phyloP scores from a whole-genome alignment of 345 rosid species.

The Syzygium oleosum region DNA sequence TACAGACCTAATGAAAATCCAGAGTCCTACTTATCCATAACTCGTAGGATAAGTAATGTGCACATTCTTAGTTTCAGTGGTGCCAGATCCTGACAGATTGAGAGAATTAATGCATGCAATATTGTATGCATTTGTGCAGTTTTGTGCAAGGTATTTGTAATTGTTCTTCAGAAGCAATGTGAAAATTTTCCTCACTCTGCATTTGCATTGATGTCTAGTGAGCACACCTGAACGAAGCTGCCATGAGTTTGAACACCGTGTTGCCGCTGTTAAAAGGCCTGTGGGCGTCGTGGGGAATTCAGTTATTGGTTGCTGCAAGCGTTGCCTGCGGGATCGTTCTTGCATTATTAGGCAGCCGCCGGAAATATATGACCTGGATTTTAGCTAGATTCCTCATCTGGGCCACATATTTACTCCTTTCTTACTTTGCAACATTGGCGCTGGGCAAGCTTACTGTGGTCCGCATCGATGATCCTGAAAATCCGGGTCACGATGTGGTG shows the following conservation, averaged over 20 bases:
- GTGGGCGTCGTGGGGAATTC: conserved; percentile 12
- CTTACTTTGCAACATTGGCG: neutral
- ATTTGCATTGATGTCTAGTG: neutral
- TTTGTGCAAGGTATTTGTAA: neutral
- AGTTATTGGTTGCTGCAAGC: neutral
- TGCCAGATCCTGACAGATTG: neutral
- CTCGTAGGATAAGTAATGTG: neutral
- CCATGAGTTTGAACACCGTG: neutral
- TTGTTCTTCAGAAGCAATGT: neutral
- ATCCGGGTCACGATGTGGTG: neutral
- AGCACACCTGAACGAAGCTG: neutral
- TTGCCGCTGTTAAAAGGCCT: neutral
- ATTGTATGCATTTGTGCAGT: neutral
- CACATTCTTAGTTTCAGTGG: neutral
- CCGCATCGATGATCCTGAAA: neutral
- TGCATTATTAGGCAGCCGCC: conserved; percentile 4
- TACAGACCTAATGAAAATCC: neutral
- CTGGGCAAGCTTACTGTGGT: conserved; percentile 14
- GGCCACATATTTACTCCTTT: conserved; percentile 1
- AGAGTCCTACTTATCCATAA: neutral
- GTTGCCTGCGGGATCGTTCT: neutral
- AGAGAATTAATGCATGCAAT: neutral
- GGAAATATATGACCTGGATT: neutral
- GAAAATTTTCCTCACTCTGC: neutral
- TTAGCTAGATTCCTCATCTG: neutral